Conservation (phyloP, 2,329 filamentous ascomycete genomes). For the Blastomyces gilchristii region DNA sequence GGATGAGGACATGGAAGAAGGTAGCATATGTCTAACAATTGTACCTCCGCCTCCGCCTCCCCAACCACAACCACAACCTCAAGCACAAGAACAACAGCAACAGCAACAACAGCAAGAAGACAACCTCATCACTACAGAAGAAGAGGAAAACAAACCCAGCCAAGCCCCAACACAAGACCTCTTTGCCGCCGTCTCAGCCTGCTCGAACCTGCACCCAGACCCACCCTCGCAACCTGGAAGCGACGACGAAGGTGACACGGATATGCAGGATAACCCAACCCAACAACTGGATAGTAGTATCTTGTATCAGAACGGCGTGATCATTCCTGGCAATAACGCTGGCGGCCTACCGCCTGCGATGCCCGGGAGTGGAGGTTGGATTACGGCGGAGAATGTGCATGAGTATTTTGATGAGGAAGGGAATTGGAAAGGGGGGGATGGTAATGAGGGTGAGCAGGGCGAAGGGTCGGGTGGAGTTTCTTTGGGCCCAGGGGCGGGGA, state of each 20-base stretch:
- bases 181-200: constrained; percentile 38
- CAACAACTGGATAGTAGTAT: constrained; percentile 13
- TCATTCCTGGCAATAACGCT: constrained; percentile 25
- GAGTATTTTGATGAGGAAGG: constrained; percentile 74
- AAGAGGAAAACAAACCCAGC: constrained; percentile 21
- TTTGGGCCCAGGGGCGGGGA: constrained; percentile 32
- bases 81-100: constrained; percentile 10
- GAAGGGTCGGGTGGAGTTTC: constrained; percentile 48
- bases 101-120: not conserved
- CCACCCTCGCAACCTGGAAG: constrained; percentile 30
- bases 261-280: constrained; percentile 17
- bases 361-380: constrained; percentile 42
- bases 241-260: constrained; percentile 24
- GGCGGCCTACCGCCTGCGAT: constrained; percentile 38
- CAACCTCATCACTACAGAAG: constrained; percentile 9
- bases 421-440: constrained; percentile 61
- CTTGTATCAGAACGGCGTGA: constrained; percentile 31
- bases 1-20: constrained; percentile 32
- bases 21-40: constrained; percentile 35
- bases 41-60: constrained; percentile 27
- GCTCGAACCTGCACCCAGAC: constrained; percentile 41
- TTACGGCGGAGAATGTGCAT: constrained; percentile 83
- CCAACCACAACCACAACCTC: constrained; percentile 3
- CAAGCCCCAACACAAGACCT: constrained; percentile 34
- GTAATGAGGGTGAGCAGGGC: constrained; percentile 51